phyloP scores from a whole-genome alignment of 2,329 filamentous ascomycete species.

The Alternaria hordeiaustralica region DNA sequence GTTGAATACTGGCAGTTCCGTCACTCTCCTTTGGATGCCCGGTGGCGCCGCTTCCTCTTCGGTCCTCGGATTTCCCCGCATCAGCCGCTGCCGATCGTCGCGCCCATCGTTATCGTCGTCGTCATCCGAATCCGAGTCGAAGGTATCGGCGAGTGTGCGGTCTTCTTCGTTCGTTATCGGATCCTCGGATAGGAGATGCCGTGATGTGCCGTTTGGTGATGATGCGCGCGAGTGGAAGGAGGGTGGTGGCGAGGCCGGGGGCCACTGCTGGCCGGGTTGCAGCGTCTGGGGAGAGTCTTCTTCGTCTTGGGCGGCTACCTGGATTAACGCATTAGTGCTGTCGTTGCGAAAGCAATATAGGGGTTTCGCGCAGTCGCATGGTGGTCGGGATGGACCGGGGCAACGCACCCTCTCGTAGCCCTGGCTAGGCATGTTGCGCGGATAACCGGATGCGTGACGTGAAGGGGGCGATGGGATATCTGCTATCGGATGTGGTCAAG shows the following conservation, averaged over 20 bases:
- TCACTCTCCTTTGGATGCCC: constrained; percentile 57
- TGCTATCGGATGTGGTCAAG: neutral
- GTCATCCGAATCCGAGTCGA: constrained; percentile 76
- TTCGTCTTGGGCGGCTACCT: constrained; percentile 55
- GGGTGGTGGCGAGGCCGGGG: constrained; percentile 64
- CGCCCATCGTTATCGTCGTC: constrained; percentile 70
- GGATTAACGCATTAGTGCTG: constrained; percentile 25
- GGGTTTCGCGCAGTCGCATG: constrained; percentile 19
- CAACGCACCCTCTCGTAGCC: constrained; percentile 57
- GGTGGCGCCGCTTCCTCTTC: constrained; percentile 37
- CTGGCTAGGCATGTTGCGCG: constrained; percentile 53
- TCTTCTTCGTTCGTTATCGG: constrained; percentile 67
- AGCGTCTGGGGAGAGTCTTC: constrained; percentile 44
- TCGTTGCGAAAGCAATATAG: neutral
- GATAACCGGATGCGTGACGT: constrained; percentile 10
- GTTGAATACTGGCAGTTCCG: constrained; percentile 61
- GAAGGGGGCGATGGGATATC: neutral
- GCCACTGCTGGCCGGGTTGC: constrained; percentile 38
- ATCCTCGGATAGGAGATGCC: constrained; percentile 61
- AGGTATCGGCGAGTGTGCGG: constrained; percentile 87
- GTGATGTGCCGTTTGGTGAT: constrained; percentile 61
- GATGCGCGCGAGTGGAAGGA: constrained; percentile 89
- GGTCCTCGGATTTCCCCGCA: constrained; percentile 66
- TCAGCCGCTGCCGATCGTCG: constrained; percentile 85
- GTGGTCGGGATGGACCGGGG: constrained; percentile 12